phyloP scores from a whole-genome alignment of 306 rosid species.

The Cicer arietinum region DNA sequence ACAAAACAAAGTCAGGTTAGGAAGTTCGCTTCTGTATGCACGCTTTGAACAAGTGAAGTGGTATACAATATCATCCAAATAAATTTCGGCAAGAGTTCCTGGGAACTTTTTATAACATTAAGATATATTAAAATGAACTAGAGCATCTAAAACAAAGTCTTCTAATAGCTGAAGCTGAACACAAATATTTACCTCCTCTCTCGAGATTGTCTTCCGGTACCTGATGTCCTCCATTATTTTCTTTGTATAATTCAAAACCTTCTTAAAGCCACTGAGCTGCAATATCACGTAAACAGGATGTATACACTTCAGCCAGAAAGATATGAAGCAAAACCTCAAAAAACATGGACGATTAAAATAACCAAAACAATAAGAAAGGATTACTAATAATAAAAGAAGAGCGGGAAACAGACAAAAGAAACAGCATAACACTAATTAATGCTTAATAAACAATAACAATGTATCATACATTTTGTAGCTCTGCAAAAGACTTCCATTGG shows the following conservation, averaged over 20 bases:
- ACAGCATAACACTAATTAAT: conserved; percentile 6
- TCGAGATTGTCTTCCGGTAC: conserved; percentile 75
- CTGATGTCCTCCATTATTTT: conserved; percentile 85
- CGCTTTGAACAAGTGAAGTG: conserved; percentile 1
- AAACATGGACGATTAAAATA: conserved; percentile 27
- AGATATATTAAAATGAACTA: conserved; percentile 24
- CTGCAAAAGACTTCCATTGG: conserved; percentile 93
- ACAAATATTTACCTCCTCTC: conserved; percentile 87
- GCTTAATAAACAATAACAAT: conserved; percentile 40
- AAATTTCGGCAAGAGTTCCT: conserved; percentile 8
- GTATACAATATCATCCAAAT: conserved; percentile 31
- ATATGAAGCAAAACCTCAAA: conserved; percentile 34
- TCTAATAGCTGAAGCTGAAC: conserved; percentile 18
- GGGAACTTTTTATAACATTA: conserved; percentile 23
- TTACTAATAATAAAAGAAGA: background rate
- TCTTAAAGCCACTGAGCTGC: conserved; percentile 99
- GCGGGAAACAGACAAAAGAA: conserved; percentile 22
- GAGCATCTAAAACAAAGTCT: conserved; percentile 27
- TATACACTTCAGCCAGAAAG: conserved; percentile 42
- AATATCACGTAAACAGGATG: conserved; percentile 47
- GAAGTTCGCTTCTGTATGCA: conserved; percentile 7
- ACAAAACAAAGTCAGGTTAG: conserved; percentile 11
- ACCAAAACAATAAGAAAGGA: conserved; percentile 3
- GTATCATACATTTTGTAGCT: conserved; percentile 85
- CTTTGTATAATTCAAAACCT: conserved; percentile 91